Evolutionary conservation across 2,329 filamentous ascomycete genomes (phyloP), one percentile per base, ranked within the genome.

Genomic region (Claviceps sp.): DNA sequence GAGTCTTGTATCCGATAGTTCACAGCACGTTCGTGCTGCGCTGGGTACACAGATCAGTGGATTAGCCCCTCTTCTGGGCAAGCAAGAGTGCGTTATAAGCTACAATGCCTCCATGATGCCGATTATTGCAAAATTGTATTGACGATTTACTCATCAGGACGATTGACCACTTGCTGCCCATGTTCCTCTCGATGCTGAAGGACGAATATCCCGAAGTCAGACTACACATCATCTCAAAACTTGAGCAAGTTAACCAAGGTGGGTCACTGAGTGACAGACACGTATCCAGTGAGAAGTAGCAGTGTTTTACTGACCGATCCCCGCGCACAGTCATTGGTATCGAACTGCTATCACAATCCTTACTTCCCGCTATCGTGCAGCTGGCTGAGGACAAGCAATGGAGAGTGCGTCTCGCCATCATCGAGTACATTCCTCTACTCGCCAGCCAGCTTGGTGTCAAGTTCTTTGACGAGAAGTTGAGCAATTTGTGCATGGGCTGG

Each of bases 101-200:
- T 7, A 34, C 29, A 38, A 20, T 40, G 11, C 16, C 16, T 23
- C 14, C 9, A 7, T 36, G 16, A 23, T 23, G 17, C 14, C 16
- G 9, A 16, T 36, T 5, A 44, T 44, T 29, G 23, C 22, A 5
- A 23, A 39, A 37, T n/a, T 53, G 43, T 45, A 47, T 20, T 16
- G 23, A 3, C 29, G 14, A 6, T 17, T 45, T 11, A 4, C 16
- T 34, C 14, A 45, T n/a, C 1, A 93, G 88, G 70, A 98, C 93
- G 34, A 97, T 95, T 59, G 85, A 93, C 60, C 93, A 98, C 67
- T 82, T 98, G 45, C 80, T 98, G 45, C 93, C 93, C 50, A 98
- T 98, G 91, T 97, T 98, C 71, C 78, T 98, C 50, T 88, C 95
- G 68, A 98, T 98, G 93, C 83, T 98, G 62, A 98, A 97, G 78